A percentile compares a stretch with the other conserved stretches of the same genome.
Evolutionary conservation across 2,329 filamentous ascomycete species (phyloP).

Genomic region (Venturiaceae sp.): DNA sequence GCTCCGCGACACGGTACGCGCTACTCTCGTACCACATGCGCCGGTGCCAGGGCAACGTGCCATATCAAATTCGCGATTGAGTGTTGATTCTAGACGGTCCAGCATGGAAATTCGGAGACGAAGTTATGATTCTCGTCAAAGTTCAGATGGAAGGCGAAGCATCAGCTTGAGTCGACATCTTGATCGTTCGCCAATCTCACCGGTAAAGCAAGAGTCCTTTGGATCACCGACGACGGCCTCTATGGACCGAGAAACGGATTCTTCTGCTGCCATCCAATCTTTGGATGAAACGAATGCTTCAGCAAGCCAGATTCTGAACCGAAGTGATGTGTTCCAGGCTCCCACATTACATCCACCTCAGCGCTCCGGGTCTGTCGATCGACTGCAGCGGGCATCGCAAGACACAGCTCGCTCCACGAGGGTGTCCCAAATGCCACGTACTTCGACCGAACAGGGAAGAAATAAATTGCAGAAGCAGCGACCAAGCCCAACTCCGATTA

Average conservation of each 20-base stretch:
- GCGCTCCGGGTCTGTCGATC: slow-evolving; percentile 15
- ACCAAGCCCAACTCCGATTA: not conserved
- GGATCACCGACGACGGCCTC: slow-evolving; percentile 65
- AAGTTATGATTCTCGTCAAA: slow-evolving; percentile 5
- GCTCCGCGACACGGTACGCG: slow-evolving; percentile 29
- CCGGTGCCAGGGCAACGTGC: slow-evolving; percentile 16
- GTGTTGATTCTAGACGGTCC: slow-evolving; percentile 22
- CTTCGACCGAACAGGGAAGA: not conserved
- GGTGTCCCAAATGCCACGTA: slow-evolving; percentile 10
- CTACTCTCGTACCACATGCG: slow-evolving; percentile 33
- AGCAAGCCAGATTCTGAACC: slow-evolving; percentile 79
- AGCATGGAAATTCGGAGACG: slow-evolving; percentile 16
- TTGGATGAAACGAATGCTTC: slow-evolving; percentile 53
- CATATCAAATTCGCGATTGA: slow-evolving; percentile 24
- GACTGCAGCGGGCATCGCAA: slow-evolving; percentile 20
- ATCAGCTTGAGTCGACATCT: slow-evolving; percentile 49
- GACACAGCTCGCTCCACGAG: slow-evolving; percentile 22
- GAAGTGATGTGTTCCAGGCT: slow-evolving; percentile 80
- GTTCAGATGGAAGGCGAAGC: slow-evolving; percentile 39
- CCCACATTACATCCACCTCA: slow-evolving; percentile 48
- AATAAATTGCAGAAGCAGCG: slow-evolving; percentile 9
- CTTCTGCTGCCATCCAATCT: slow-evolving; percentile 53
- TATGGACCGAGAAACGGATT: slow-evolving; percentile 63
- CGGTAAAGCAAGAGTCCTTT: slow-evolving; percentile 45
- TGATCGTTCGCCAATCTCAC: slow-evolving; percentile 20